A percentile compares a stretch with the other conserved stretches of the same genome.
Evolutionary conservation across 1,284 basidiomycete genomes (phyloP).

Genomic region (Cryptococcus wingfieldii): DNA sequence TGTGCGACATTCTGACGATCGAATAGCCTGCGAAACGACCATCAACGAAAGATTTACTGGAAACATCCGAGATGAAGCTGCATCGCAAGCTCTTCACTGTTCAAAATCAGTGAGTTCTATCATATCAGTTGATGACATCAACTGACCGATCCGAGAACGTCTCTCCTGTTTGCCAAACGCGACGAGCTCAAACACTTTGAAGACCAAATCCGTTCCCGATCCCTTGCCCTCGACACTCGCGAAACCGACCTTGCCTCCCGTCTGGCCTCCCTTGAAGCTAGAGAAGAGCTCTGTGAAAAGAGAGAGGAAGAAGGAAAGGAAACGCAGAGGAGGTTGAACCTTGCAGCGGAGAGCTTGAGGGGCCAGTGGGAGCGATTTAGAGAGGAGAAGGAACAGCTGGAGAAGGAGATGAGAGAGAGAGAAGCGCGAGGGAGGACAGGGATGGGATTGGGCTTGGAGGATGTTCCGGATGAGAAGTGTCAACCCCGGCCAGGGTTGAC

Average conservation of each 20-base stretch:
- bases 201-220: slow-evolving; percentile 18
- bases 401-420: slow-evolving; percentile 14
- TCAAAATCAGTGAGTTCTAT: slow-evolving; percentile 52
- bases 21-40: slow-evolving; percentile 42
- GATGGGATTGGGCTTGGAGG: slow-evolving; percentile 7
- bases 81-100: slow-evolving; percentile 46
- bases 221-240: slow-evolving; percentile 56
- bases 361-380: slow-evolving; percentile 52
- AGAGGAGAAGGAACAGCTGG: slow-evolving; percentile 59
- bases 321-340: slow-evolving; percentile 62
- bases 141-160: slow-evolving; percentile 40
- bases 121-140: slow-evolving; percentile 11
- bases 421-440: background rate
- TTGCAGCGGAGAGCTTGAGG: slow-evolving; percentile 58
- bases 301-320: slow-evolving; percentile 69
- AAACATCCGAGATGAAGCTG: slow-evolving; percentile 48
- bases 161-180: slow-evolving; percentile 35
- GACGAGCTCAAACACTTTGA: slow-evolving; percentile 57
- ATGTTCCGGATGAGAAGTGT: slow-evolving; percentile 1
- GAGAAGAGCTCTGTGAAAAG: slow-evolving; percentile 64
- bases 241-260: slow-evolving; percentile 47
- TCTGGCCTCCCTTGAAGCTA: slow-evolving; percentile 54
- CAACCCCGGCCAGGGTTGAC: slow-evolving; percentile 7
- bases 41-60: slow-evolving; percentile 43
- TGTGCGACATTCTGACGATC: background rate